Conservation (phyloP, 768 basidiomycete species). For the Sarcomyxa edulis region DNA sequence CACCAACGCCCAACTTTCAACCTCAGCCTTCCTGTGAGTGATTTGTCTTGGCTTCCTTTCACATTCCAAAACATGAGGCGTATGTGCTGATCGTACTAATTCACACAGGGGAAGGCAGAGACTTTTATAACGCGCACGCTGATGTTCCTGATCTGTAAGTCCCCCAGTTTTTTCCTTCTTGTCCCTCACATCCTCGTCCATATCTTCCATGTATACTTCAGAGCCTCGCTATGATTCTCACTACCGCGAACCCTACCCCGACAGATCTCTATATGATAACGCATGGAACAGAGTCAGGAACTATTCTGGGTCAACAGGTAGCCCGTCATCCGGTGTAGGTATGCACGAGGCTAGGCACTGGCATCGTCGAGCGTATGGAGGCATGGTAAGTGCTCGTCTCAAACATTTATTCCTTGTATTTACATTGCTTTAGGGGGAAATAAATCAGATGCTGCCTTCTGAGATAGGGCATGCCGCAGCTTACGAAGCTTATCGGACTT, state of each 20-base stretch:
- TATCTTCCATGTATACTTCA: not conserved
- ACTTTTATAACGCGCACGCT: constrained; percentile 63
- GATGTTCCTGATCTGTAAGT: constrained; percentile 52
- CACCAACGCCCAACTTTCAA: constrained; percentile 34
- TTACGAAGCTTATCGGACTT: constrained; percentile 69
- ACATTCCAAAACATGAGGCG: constrained; percentile 4
- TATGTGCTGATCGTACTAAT: constrained; percentile 2
- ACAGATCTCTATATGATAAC: constrained; percentile 53
- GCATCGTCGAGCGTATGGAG: constrained; percentile 65
- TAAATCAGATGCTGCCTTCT: constrained; percentile 43
- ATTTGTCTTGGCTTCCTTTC: constrained; percentile 12
- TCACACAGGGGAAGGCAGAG: constrained; percentile 51
- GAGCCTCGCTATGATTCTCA: not conserved
- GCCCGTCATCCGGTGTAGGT: constrained; percentile 47
- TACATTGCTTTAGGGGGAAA: constrained; percentile 36
- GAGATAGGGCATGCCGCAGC: constrained; percentile 76
- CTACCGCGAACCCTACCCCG: constrained; percentile 22
- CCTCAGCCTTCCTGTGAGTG: constrained; percentile 51
- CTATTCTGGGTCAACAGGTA: constrained; percentile 25
- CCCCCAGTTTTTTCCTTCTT: constrained; percentile 4
- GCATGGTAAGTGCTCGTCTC: constrained; percentile 35
- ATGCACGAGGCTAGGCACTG: constrained; percentile 57
- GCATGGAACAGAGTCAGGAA: constrained; percentile 44
- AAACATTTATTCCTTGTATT: constrained; percentile 2
- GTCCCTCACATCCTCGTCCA: constrained; percentile 7